phyloP scores from a whole-genome alignment of 2,329 filamentous ascomycete species.

The Zasmidium angulare region DNA sequence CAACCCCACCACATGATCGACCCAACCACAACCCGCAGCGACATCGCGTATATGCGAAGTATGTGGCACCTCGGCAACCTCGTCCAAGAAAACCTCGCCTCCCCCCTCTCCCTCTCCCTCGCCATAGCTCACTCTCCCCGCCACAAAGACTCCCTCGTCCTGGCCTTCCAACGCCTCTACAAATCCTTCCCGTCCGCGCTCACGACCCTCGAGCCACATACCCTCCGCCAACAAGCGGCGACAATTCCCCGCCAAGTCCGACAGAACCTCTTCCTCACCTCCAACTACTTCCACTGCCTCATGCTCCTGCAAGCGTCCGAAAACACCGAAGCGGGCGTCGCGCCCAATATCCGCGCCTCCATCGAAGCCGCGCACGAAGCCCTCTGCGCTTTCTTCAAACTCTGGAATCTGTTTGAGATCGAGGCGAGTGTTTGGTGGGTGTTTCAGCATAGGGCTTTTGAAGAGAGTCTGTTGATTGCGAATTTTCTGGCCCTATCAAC shows the following conservation, averaged over 20 bases:
- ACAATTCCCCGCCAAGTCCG: constrained; percentile 64
- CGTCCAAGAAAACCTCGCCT: constrained; percentile 74
- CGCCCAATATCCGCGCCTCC: constrained; percentile 63
- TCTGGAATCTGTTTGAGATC: constrained; percentile 65
- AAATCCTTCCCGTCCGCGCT: constrained; percentile 71
- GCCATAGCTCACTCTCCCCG: constrained; percentile 68
- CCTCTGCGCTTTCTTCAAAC: constrained; percentile 70
- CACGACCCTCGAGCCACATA: constrained; percentile 64
- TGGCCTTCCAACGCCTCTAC: constrained; percentile 69
- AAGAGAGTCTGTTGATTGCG: constrained; percentile 57
- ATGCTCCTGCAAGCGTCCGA: constrained; percentile 76
- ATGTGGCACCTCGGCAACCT: constrained; percentile 79
- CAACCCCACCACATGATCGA: constrained; percentile 37
- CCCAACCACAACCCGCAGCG: constrained; percentile 31
- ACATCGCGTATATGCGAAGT: constrained; percentile 63
- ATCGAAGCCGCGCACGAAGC: constrained; percentile 76
- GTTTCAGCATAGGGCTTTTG: constrained; percentile 76
- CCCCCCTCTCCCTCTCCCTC: constrained; percentile 69
- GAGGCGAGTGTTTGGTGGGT: constrained; percentile 84
- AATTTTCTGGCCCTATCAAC: constrained; percentile 22
- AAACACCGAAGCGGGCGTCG: constrained; percentile 54
- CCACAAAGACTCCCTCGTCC: constrained; percentile 68
- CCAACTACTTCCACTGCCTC: constrained; percentile 79
- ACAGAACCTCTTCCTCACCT: constrained; percentile 76
- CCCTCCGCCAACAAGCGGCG: constrained; percentile 58